Evolutionary conservation across 495 filamentous ascomycete genomes (phyloP).

Genomic region (Symbiotaphrina buchneri): DNA sequence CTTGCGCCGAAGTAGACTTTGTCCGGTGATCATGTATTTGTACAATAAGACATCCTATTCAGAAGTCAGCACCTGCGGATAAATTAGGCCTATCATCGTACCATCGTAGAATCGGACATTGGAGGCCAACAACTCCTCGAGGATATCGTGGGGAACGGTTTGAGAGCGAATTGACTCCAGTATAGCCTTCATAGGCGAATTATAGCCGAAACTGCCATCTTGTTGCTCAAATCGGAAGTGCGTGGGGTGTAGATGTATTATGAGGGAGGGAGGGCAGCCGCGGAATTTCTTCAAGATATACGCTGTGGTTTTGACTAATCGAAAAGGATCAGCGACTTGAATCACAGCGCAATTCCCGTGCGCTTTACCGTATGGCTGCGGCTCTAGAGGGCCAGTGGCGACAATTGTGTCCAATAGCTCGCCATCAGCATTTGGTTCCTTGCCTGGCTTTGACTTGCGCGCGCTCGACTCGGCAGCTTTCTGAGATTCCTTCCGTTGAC

Average conservation of each 20-base stretch:
- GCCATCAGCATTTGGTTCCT: constrained; percentile 11
- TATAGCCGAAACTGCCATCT: constrained; percentile 76
- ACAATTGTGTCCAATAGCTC: neutral
- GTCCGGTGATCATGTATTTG: constrained; percentile 72
- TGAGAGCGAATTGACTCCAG: constrained; percentile 48
- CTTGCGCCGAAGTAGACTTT: constrained; percentile 26
- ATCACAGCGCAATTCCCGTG: neutral
- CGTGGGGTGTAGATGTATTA: constrained; percentile 62
- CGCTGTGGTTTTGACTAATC: constrained; percentile 36
- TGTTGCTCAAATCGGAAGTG: constrained; percentile 90
- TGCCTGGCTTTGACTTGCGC: constrained; percentile 12
- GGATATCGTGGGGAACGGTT: constrained; percentile 52
- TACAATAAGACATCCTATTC: constrained; percentile 65
- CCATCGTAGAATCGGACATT: constrained; percentile 82
- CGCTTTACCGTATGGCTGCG: constrained; percentile 21
- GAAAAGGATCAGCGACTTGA: neutral
- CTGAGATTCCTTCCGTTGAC: constrained; percentile 27
- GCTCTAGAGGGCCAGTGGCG: constrained; percentile 11
- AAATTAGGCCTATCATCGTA: constrained; percentile 10
- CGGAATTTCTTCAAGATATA: constrained; percentile 71
- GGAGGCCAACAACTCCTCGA: constrained; percentile 39
- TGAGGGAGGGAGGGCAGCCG: constrained; percentile 54
- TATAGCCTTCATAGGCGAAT: constrained; percentile 71
- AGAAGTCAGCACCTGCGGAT: constrained; percentile 4
- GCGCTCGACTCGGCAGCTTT: constrained; percentile 16